phyloP scores from a whole-genome alignment of 805 yeast species.

The Metschnikowia lochheadii region DNA sequence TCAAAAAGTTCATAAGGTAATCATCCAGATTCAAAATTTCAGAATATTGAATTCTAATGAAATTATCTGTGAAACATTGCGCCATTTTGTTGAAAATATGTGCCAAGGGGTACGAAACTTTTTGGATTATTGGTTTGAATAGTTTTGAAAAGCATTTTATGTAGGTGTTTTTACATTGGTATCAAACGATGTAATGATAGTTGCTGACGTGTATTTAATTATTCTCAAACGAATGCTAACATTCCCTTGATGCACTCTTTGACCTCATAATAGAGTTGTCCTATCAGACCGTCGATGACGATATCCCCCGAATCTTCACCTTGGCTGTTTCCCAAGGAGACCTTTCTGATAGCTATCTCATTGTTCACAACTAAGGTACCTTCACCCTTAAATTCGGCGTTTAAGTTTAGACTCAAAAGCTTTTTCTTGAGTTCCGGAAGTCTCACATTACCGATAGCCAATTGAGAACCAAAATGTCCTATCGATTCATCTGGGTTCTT shows the following conservation, averaged over 20 bases:
- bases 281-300: slow-evolving; percentile 77
- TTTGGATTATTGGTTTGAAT: too few relatives aligned
- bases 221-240: slow-evolving; percentile 62
- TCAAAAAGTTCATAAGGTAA: too few relatives aligned
- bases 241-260: slow-evolving; percentile 65
- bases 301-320: slow-evolving; percentile 69
- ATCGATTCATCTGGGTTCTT: not conserved
- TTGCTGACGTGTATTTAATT: not conserved
- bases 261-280: slow-evolving; percentile 72
- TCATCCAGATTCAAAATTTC: too few relatives aligned
- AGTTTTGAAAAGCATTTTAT: not conserved
- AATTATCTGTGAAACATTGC: too few relatives aligned
- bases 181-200: too few relatives aligned
- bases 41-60: too few relatives aligned
- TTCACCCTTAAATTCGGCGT: slow-evolving; percentile 88
- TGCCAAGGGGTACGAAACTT: too few relatives aligned
- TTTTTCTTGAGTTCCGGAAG: slow-evolving; percentile 73
- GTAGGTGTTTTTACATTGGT: too few relatives aligned
- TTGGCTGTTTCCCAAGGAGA: slow-evolving; percentile 36
- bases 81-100: too few relatives aligned
- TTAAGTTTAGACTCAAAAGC: slow-evolving; percentile 53
- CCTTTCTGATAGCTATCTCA: slow-evolving; percentile 67
- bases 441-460: slow-evolving; percentile 85
- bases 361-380: slow-evolving; percentile 87
- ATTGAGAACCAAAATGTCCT: slow-evolving; percentile 14